Evolutionary conservation across 1,284 basidiomycete genomes (phyloP).

Genomic region (Trametes hirsuta): DNA sequence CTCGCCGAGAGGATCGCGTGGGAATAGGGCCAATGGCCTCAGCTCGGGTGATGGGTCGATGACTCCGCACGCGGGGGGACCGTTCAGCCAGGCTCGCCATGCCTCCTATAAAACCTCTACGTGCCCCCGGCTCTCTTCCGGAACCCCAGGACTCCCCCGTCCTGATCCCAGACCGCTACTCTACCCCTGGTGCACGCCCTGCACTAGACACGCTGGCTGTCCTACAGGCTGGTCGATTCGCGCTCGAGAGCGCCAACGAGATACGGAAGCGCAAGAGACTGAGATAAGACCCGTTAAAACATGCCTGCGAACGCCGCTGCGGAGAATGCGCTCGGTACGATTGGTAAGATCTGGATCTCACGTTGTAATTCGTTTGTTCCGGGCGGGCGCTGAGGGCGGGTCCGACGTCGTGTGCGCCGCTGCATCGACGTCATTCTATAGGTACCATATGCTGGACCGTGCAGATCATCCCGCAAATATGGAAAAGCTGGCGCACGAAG

Average conservation of each 20-base stretch:
- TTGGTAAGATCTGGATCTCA: conserved; percentile 2
- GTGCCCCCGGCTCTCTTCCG: not conserved
- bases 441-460: conserved; percentile 72
- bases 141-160: not conserved
- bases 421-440: conserved; percentile 25
- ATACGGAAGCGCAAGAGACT: too few relatives aligned
- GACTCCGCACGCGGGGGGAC: too few relatives aligned
- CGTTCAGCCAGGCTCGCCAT: too few relatives aligned
- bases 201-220: too few relatives aligned
- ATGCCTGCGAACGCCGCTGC: not conserved
- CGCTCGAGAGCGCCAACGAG: not conserved
- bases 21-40: too few relatives aligned
- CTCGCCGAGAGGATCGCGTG: too few relatives aligned
- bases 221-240: too few relatives aligned
- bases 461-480: conserved; percentile 76
- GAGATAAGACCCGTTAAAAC: not conserved
- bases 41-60: too few relatives aligned
- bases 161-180: too few relatives aligned
- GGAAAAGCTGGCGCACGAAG: conserved; percentile 76
- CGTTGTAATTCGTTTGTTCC: not conserved
- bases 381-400: not conserved
- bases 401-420: not conserved
- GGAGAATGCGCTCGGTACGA: not conserved
- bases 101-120: too few relatives aligned
- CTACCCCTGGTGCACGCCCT: too few relatives aligned